A percentile compares a stretch with the other conserved stretches of the same genome.
These are phyloP conservation scores for Mycena citricolor DNA, from an alignment of 1,284 basidiomycete species.

Conservation along the genomic window DNA sequence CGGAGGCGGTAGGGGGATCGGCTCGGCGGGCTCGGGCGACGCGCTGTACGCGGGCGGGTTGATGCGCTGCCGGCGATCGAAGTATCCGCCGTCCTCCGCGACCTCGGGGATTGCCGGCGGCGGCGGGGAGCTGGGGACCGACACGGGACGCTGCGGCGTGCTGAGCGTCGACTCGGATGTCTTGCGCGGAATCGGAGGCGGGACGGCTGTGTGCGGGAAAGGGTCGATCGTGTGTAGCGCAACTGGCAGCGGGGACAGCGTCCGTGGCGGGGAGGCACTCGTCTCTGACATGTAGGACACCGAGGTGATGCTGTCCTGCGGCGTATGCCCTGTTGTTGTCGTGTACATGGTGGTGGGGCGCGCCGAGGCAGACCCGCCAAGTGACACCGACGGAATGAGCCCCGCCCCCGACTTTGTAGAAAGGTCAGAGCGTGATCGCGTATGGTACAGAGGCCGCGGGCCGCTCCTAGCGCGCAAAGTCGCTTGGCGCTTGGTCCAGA, in stretches of 20 bases:
- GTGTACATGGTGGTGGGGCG: slow-evolving; percentile 19
- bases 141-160: no score
- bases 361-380: not conserved
- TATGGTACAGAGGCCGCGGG: no score
- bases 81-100: no score
- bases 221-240: not conserved
- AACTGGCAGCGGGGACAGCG: slow-evolving; percentile 3
- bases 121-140: no score
- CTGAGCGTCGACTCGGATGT: slow-evolving; percentile 13
- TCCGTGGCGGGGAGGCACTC: slow-evolving; percentile 5
- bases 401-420: no score
- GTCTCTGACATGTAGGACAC: slow-evolving; percentile 9
- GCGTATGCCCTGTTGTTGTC: slow-evolving; percentile 14
- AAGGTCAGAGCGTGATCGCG: no score
- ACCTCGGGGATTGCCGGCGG: no score
- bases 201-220: slow-evolving; percentile 8
- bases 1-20: no score
- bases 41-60: no score
- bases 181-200: slow-evolving; percentile 10
- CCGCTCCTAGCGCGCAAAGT: slow-evolving; percentile 8
- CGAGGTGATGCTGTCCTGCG: slow-evolving; percentile 11
- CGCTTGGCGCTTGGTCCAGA: not conserved
- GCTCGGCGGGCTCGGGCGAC: no score
- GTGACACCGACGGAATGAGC: no score
- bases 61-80: no score